phyloP scores from a whole-genome alignment of 139 green algal species.

The Chlamydomonas applanata region DNA sequence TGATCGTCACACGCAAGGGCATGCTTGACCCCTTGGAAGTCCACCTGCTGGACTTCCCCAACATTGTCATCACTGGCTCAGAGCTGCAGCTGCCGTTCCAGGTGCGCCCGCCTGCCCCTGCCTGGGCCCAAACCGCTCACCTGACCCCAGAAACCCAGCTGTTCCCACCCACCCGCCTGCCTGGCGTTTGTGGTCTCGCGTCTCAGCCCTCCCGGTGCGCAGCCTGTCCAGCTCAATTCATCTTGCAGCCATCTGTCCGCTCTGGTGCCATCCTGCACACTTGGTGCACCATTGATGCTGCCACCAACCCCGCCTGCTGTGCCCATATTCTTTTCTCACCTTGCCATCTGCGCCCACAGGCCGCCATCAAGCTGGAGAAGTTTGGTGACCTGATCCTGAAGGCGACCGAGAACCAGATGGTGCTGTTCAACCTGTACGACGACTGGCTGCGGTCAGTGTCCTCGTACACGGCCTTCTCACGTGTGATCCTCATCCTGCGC shows the following conservation, averaged over 20 bases:
- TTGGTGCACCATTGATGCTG: too few species aligned
- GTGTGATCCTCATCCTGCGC: constrained; percentile 97
- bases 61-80: constrained; percentile 99
- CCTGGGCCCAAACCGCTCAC: background rate
- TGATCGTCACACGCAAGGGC: constrained; percentile 98
- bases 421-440: constrained; percentile 99
- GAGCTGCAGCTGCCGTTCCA: constrained; percentile 99
- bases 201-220: too few species aligned
- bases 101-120: constrained; percentile 19
- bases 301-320: too few species aligned
- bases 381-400: constrained; percentile 98
- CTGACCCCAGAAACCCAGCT: background rate
- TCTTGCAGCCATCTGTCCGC: too few species aligned
- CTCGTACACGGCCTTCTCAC: constrained; percentile 97
- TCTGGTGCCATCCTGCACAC: too few species aligned
- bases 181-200: background rate
- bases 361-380: constrained; percentile 98
- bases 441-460: constrained; percentile 96
- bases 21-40: constrained; percentile 99
- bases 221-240: too few species aligned
- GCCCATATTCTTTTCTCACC: background rate
- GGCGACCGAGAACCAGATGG: constrained; percentile 85
- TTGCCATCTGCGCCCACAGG: constrained; percentile 19
- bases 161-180: background rate
- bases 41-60: constrained; percentile 99